These are phyloP conservation scores for Euphorbia pulcherrima DNA, from an alignment of 345 rosid species.

Conservation along the genomic window DNA sequence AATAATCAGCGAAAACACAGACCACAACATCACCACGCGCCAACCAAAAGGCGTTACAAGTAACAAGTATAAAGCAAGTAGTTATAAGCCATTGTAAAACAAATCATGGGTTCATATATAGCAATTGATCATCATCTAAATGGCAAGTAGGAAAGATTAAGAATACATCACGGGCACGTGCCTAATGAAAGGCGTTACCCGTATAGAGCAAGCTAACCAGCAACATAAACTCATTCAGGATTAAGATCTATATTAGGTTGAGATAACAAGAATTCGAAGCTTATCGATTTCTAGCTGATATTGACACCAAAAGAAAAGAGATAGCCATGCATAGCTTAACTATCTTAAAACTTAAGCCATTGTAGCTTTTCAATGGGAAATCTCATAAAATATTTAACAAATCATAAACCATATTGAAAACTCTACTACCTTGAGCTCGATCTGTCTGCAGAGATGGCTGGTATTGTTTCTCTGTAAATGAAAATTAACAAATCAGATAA, in stretches of 20 bases:
- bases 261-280: background rate
- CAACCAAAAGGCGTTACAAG: no score
- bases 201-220: background rate
- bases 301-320: background rate
- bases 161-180: background rate
- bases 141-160: background rate
- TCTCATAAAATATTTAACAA: no score
- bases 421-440: conserved; percentile 38
- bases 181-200: background rate
- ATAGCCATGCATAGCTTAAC: background rate
- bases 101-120: background rate
- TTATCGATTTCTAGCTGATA: background rate
- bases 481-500: background rate
- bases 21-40: no score
- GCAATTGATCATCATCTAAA: background rate
- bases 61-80: no score
- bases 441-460: conserved; percentile 31
- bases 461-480: conserved; percentile 42
- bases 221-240: background rate
- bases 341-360: background rate
- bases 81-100: no score
- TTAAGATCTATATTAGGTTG: background rate
- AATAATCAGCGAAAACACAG: no score
- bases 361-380: background rate
- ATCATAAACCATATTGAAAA: background rate